Conservation (phyloP, 495 filamentous ascomycete genomes). For the Viridothelium virens region DNA sequence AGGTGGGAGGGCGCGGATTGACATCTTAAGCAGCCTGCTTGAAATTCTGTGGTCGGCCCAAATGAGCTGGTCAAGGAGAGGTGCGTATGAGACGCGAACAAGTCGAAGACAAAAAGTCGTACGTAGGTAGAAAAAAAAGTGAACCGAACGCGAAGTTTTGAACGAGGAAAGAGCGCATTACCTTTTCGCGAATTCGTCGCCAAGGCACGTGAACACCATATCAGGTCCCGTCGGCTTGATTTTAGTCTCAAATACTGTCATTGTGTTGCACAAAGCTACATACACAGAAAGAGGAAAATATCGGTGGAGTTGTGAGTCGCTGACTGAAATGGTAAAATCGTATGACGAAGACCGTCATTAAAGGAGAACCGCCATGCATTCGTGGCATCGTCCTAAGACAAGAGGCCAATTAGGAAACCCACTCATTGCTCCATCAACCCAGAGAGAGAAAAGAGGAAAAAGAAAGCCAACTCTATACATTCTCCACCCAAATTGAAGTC, state of each 20-base stretch:
- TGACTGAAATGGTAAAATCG: not conserved
- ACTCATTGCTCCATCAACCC: not conserved
- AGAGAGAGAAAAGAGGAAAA: not conserved
- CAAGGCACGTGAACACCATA: conserved; percentile 2
- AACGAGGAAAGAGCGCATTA: not conserved
- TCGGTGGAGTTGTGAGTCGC: not conserved
- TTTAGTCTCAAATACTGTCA: not conserved
- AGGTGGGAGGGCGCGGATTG: conserved; percentile 60
- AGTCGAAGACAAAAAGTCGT: not conserved
- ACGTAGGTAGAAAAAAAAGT: not conserved
- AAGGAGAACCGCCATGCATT: not conserved
- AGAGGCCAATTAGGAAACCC: not conserved
- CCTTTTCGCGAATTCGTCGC: not conserved
- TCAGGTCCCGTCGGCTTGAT: not conserved
- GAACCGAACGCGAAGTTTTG: not conserved
- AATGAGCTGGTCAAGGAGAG: not conserved
- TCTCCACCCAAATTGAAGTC: not conserved
- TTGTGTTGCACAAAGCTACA: not conserved
- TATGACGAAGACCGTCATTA: not conserved
- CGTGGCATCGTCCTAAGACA: not conserved
- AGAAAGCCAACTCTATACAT: not conserved
- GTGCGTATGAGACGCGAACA: not conserved
- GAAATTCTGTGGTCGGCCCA: no score
- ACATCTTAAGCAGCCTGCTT: conserved; percentile 37
- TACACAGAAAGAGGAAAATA: not conserved